A percentile compares a stretch with the other conserved stretches of the same genome.
These are phyloP conservation scores for Blastomyces gilchristii DNA, from an alignment of 2,329 filamentous ascomycete genomes.

Conservation along the genomic window DNA sequence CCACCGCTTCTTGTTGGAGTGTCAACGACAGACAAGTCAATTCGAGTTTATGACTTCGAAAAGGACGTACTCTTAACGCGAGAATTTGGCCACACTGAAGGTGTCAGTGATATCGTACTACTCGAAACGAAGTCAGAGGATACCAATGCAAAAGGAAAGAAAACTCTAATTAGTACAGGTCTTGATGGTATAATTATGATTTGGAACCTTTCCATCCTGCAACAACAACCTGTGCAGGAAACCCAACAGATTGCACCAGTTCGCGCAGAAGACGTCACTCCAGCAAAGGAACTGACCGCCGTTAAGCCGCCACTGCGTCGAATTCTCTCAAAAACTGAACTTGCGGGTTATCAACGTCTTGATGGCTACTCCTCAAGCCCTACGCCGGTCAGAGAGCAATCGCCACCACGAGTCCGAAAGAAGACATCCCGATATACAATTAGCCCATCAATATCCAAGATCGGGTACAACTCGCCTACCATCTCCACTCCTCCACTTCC, in stretches of 20 bases:
- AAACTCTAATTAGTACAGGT: conserved; percentile 58
- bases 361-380: conserved; percentile 36
- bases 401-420: conserved; percentile 44
- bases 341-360: conserved; percentile 62
- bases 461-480: conserved; percentile 21
- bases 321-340: conserved; percentile 75
- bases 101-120: conserved; percentile 74
- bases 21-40: conserved; percentile 91
- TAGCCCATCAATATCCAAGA: conserved; percentile 27
- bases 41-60: conserved; percentile 74
- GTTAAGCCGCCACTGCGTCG: conserved; percentile 66
- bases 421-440: conserved; percentile 46
- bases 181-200: conserved; percentile 77
- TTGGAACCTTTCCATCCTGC: conserved; percentile 44
- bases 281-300: conserved; percentile 42
- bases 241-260: conserved; percentile 20
- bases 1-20: conserved; percentile 68
- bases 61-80: conserved; percentile 68
- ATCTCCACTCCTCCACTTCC: conserved; percentile 25
- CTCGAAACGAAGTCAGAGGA: conserved; percentile 39
- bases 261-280: conserved; percentile 30
- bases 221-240: conserved; percentile 22
- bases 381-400: conserved; percentile 36
- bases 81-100: conserved; percentile 92
- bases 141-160: conserved; percentile 37